Conservation (phyloP, 2,329 filamentous ascomycete species). For the Colletotrichum salicis region DNA sequence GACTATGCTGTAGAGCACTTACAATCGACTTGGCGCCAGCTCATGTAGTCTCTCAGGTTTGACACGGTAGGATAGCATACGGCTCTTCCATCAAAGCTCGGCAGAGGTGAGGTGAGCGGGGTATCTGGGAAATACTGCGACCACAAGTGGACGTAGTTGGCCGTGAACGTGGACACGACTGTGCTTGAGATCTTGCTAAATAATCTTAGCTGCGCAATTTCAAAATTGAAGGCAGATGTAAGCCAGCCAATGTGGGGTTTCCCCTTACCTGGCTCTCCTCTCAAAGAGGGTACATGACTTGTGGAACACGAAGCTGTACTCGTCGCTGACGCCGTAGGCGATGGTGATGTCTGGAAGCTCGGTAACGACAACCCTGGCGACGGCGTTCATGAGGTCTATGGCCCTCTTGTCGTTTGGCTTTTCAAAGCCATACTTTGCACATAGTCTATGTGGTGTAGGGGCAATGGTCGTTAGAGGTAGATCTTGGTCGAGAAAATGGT, state of each 20-base stretch:
- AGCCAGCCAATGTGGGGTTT: too few relatives aligned
- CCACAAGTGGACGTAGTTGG: slow-evolving; percentile 90
- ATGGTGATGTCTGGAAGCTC: slow-evolving; percentile 87
- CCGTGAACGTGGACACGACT: slow-evolving; percentile 91
- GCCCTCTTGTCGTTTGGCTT: slow-evolving; percentile 94
- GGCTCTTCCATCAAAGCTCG: slow-evolving; percentile 91
- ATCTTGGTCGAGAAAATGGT: background rate
- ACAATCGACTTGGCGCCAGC: slow-evolving; percentile 98
- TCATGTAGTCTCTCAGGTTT: slow-evolving; percentile 93
- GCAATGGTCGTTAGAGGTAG: background rate
- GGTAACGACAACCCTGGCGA: slow-evolving; percentile 84
- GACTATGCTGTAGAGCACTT: slow-evolving; percentile 45
- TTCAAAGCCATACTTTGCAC: slow-evolving; percentile 82
- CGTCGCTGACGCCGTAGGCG: slow-evolving; percentile 94
- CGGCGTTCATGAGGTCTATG: slow-evolving; percentile 92
- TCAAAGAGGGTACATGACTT: slow-evolving; percentile 87
- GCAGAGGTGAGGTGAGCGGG: slow-evolving; percentile 77
- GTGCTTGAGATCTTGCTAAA: slow-evolving; percentile 88
- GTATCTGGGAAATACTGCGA: slow-evolving; percentile 76
- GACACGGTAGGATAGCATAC: slow-evolving; percentile 86
- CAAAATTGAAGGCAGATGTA: background rate
- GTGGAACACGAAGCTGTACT: slow-evolving; percentile 93
- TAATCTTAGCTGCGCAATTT: background rate
- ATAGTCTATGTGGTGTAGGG: slow-evolving; percentile 70
- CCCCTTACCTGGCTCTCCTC: slow-evolving; percentile 75